Evolutionary conservation across 169 alveolate species (phyloP).

Genomic region (Eimeria maxima): DNA sequence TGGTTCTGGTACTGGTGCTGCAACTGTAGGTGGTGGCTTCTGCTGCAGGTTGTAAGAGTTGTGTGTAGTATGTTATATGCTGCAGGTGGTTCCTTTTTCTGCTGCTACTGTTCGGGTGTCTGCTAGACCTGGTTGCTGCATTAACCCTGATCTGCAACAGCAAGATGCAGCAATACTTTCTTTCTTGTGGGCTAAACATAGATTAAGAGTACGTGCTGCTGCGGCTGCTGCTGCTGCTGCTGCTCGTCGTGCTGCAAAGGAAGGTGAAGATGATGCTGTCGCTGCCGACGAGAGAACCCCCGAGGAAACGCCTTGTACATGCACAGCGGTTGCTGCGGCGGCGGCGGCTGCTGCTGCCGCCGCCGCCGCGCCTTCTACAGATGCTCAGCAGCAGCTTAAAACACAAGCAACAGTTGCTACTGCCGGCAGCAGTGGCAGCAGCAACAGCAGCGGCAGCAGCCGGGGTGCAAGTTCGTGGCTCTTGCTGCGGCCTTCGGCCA

Average conservation of each 20-base stretch:
- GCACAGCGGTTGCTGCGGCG: conserved; percentile 54
- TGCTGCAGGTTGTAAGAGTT: background rate
- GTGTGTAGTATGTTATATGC: background rate
- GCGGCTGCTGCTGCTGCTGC: background rate
- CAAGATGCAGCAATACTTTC: background rate
- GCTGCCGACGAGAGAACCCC: background rate
- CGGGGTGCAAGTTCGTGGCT: background rate
- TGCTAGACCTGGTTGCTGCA: background rate
- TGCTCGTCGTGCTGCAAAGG: background rate
- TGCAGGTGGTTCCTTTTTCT: conserved; percentile 62
- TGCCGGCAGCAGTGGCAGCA: background rate
- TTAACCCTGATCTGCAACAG: background rate
- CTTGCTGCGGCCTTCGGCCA: background rate
- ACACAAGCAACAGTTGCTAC: background rate
- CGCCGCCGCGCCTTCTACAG: background rate
- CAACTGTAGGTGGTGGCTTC: background rate
- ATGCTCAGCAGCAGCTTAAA: background rate
- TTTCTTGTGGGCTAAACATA: background rate
- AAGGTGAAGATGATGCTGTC: background rate
- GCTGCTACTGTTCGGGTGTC: conserved; percentile 69
- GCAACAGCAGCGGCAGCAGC: background rate
- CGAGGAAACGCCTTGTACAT: background rate
- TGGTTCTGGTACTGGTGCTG: background rate
- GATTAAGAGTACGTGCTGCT: too few species aligned
- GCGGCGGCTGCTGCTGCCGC: conserved; percentile 49